Percentiles rank a stretch among this genome's conserved stretches.
These are phyloP conservation scores for Thelonectria discophora DNA, from an alignment of 2,329 filamentous ascomycete genomes.

Conservation along the genomic window DNA sequence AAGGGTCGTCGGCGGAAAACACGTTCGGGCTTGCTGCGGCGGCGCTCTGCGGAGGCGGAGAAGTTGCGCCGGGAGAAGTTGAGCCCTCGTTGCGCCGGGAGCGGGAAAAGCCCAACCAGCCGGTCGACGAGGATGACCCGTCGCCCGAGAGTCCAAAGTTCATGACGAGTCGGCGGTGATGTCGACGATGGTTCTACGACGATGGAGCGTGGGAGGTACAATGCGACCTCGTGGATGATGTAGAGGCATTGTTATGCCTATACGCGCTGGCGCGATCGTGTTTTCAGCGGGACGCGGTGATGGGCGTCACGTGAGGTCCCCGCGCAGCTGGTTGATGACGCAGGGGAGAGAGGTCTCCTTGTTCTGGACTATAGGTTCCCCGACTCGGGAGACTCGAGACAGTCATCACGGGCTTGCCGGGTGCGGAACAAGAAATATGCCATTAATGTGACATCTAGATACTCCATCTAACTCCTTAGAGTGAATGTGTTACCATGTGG, in stretches of 20 bases:
- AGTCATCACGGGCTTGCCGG: too few relatives aligned
- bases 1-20: slow-evolving; percentile 28
- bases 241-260: not conserved
- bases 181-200: not conserved
- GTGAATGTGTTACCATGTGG: too few relatives aligned
- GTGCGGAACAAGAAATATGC: too few relatives aligned
- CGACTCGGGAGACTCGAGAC: too few relatives aligned
- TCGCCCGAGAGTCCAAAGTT: slow-evolving; percentile 33
- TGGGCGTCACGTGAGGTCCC: not conserved
- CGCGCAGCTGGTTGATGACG: not conserved
- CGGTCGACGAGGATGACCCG: slow-evolving; percentile 24
- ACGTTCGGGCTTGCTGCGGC: slow-evolving; percentile 20
- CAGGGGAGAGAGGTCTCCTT: not conserved
- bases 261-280: slow-evolving; percentile 3
- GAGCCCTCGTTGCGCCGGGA: slow-evolving; percentile 28
- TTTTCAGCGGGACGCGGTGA: not conserved
- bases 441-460: too few relatives aligned
- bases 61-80: slow-evolving; percentile 30
- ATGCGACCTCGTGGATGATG: not conserved
- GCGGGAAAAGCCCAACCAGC: slow-evolving; percentile 31
- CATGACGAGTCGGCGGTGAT: slow-evolving; percentile 20
- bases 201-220: not conserved
- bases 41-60: slow-evolving; percentile 20
- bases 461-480: too few relatives aligned
- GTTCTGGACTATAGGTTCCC: too few relatives aligned